A percentile compares a stretch with the other conserved stretches of the same genome.
Conservation (phyloP, 495 filamentous ascomycete genomes). For the Pseudevernia furfuracea region DNA sequence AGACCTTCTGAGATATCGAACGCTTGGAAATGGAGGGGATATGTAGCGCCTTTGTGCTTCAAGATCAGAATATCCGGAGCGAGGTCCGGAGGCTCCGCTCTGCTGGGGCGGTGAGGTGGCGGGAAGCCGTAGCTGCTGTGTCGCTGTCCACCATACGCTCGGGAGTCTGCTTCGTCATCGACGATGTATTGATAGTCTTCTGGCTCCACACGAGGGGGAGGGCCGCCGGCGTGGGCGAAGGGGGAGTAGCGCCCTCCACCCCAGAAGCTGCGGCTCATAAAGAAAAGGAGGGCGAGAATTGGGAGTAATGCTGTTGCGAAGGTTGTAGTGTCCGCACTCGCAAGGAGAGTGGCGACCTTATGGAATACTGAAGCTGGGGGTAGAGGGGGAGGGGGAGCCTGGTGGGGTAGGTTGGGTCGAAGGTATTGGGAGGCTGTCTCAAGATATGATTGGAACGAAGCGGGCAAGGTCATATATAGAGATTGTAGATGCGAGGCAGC, state of each 20-base stretch:
- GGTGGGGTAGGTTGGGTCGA: constrained; percentile 38
- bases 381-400: constrained; percentile 30
- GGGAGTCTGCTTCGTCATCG: constrained; percentile 43
- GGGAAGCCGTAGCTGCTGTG: constrained; percentile 35
- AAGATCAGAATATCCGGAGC: constrained; percentile 75
- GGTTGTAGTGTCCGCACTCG: constrained; percentile 31
- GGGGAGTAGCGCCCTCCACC: constrained; percentile 47
- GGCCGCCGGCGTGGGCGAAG: constrained; percentile 32
- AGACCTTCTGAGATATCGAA: constrained; percentile 74
- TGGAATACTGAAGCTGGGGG: constrained; percentile 16
- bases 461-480: constrained; percentile 46
- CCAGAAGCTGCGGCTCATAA: constrained; percentile 54
- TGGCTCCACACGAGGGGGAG: constrained; percentile 57
- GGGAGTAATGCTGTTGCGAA: constrained; percentile 42
- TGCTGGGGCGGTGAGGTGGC: constrained; percentile 25
- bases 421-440: constrained; percentile 32
- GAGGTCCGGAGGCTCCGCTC: constrained; percentile 32
- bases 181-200: constrained; percentile 76
- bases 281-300: constrained; percentile 41
- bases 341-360: constrained; percentile 7
- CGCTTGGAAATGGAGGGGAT: constrained; percentile 69
- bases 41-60: constrained; percentile 61
- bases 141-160: constrained; percentile 26
- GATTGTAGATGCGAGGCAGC: constrained; percentile 43
- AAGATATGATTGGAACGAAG: constrained; percentile 36